Base-by-base conservation (phyloP, 1,284 basidiomycete genomes). In the Ustilago loliicola region DNA sequence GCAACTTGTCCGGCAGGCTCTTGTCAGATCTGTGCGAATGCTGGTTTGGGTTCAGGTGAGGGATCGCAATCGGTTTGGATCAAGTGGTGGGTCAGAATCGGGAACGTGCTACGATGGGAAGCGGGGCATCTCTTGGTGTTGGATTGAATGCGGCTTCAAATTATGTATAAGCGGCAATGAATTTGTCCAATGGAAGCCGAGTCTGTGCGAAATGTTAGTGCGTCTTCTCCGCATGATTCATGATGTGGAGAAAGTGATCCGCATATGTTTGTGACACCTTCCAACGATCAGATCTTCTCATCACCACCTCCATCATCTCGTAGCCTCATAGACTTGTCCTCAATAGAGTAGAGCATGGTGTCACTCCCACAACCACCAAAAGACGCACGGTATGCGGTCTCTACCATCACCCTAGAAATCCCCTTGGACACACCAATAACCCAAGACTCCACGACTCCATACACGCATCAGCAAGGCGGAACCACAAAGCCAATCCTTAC, bases 331-430 rank as follows among this genome's bases (percentile, higher is more conserved):
- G 48, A 50, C 27, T 10, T 15, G n/a, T 21, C 51, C 51, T 7
- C 32, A 53, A 29, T 32, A 50, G 48, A 60, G 32, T 25, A 38
- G 58, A 25, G 34, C 58, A 34, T 36, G 51, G 74, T 78, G 75
- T 65, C 66, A 38, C 61, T 83, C 29, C 68, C 77, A 4, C 58
- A 50, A 0, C 52, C 59, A 23, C 47, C 62, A 4, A 40, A 70
- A 0, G 23, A 55, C 5, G 79, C 75, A 30, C 69, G 45, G 19
- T 79, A 72, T 50, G 68, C 53, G 7, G 80, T 84, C 4, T 80
- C 81, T 5, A 80, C 80, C 3, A 21, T 83, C 10, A 78, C 73
- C 6, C 60, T 84, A 21, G 82, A 84, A 61, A 60, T 81, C 9
- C 81, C 80, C 1, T 61, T 83, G 30, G 32, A 53, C 11, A 40